Percentiles rank a stretch among this genome's conserved stretches.
Evolutionary conservation across 441 rosid genomes (phyloP).

Genomic region (Biscutella laevigata): DNA sequence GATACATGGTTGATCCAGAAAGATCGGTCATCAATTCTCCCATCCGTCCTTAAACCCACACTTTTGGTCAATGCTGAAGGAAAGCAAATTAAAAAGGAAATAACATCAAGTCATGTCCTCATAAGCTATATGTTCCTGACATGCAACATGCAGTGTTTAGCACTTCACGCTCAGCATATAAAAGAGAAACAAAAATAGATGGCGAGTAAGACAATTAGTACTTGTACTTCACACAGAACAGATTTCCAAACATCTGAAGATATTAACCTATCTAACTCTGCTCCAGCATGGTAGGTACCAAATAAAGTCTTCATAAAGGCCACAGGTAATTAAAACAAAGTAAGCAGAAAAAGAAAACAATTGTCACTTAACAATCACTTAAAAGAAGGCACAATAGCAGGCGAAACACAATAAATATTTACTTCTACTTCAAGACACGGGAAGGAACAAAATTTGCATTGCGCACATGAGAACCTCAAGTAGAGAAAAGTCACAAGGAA

Average conservation of each 20-base stretch:
- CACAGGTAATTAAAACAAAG: background rate
- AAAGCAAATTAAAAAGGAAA: too few relatives aligned
- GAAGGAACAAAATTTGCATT: background rate
- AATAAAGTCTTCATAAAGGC: background rate
- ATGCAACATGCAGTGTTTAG: background rate
- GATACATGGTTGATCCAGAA: slow-evolving; percentile 76
- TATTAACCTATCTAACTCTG: slow-evolving; percentile 1
- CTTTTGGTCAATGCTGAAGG: slow-evolving; percentile 51
- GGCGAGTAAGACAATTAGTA: background rate
- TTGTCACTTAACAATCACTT: slow-evolving; percentile 1
- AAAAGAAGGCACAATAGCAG: background rate
- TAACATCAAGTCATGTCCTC: background rate
- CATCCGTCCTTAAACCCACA: slow-evolving; percentile 67
- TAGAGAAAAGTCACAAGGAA: slow-evolving; percentile 8
- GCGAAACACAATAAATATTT: background rate
- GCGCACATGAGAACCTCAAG: background rate
- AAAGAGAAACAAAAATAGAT: background rate
- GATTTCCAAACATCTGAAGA: background rate
- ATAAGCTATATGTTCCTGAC: slow-evolving; percentile 6
- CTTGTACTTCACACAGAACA: background rate
- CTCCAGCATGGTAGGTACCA: background rate
- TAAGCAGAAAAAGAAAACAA: background rate
- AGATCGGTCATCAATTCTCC: slow-evolving; percentile 87
- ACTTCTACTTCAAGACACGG: too few relatives aligned
- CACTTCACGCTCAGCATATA: background rate